Evolutionary conservation across 2,329 filamentous ascomycete species (phyloP).

Genomic region (Fusarium sp.): DNA sequence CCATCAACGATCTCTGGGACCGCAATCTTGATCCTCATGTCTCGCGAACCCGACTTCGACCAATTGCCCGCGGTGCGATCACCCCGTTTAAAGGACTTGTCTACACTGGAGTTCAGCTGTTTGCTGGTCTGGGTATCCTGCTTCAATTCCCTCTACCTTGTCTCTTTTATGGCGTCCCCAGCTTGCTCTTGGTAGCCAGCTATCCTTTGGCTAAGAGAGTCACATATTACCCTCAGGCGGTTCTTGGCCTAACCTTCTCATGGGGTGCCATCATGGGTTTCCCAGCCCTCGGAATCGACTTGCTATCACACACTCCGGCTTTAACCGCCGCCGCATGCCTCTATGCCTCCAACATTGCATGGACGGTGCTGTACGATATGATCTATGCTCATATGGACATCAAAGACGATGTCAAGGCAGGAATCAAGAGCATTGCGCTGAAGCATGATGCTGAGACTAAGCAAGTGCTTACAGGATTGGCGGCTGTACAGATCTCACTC

Average conservation of each 20-base stretch:
- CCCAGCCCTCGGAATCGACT: conserved; percentile 83
- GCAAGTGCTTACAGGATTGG: conserved; percentile 78
- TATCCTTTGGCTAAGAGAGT: conserved; percentile 90
- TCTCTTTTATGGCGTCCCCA: conserved; percentile 84
- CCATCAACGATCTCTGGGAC: conserved; percentile 93
- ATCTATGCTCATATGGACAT: conserved; percentile 96
- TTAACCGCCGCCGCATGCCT: conserved; percentile 77
- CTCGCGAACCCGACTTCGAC: conserved; percentile 80
- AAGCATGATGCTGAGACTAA: conserved; percentile 86
- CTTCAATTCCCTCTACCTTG: conserved; percentile 82
- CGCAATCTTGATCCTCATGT: conserved; percentile 88
- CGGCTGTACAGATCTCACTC: conserved; percentile 76
- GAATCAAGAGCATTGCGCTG: conserved; percentile 90
- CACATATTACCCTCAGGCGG: conserved; percentile 88
- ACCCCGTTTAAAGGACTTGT: conserved; percentile 78
- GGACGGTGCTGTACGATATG: conserved; percentile 93
- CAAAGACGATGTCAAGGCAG: conserved; percentile 86
- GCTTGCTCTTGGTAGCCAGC: conserved; percentile 77
- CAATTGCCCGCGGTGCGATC: conserved; percentile 84
- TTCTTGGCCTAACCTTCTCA: conserved; percentile 87
- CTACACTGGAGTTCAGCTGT: conserved; percentile 81
- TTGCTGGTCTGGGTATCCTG: conserved; percentile 80
- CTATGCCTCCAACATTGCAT: conserved; percentile 84
- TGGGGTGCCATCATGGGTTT: conserved; percentile 94
- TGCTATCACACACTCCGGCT: conserved; percentile 75